Evolutionary conservation across 1,139 yeast species (phyloP), one percentile per base, ranked within the genome.

Genomic region (Hyphopichia burtonii): DNA sequence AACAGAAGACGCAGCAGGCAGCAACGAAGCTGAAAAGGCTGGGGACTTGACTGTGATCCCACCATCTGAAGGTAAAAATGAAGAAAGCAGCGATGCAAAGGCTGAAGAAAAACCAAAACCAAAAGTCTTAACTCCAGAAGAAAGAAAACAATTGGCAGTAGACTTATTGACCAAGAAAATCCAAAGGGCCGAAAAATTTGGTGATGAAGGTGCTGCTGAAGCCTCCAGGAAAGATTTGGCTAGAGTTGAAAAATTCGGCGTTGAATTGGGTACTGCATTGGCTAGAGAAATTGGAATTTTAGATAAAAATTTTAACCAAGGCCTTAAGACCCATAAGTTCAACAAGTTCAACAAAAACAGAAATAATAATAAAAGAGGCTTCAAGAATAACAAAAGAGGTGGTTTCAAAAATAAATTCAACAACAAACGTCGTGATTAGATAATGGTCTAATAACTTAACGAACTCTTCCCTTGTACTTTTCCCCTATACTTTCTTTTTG

Each of bases 181-280:
- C 44, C 72, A 71, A 43, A 78, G 97, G 56, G 87, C 91, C 19
- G 78, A 79, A 57, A 86, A 88, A 61, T 90, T 89, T 55, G 93
- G 93, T 31, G 79, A 77, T 47, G 85, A 78, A 44, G 74, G 72
- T 20, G 66, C 63, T 33, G 78, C 77, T 31, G 79, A 74, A 37
- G 68, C 69, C 31, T 85, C 61, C 71, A 83, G 59, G 68, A 80
- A 63, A 76, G 86, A 66, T 51, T 72, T 86, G 54, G 72, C 71
- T 28, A 78, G 97, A 56, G 81, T 89, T 49, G 85, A 84, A 58
- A 88, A 87, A 68, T 90, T 89, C 56, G 98, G 97, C 19, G 80
- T 89, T 42, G 86, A 83, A 48, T 63, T 74, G 25, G 83, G 83
- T 43, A 82, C 87, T 38, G 76, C 84, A 8, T 68, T 85, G 50